Conservation (phyloP, 2,329 filamentous ascomycete species). For the Penicillium janthinellum region DNA sequence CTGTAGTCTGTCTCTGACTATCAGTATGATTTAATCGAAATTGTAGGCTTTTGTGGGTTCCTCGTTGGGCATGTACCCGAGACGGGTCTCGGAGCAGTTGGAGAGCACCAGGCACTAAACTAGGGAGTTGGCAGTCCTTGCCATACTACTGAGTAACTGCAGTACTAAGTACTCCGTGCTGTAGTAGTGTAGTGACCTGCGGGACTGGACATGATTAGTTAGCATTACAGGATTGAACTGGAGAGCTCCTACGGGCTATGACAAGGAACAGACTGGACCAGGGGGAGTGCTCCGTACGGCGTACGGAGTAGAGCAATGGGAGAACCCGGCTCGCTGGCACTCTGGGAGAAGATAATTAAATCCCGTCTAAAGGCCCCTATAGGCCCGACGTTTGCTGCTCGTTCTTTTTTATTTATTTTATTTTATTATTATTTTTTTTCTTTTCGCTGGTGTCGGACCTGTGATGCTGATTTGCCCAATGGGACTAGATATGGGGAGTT, state of each 20-base stretch:
- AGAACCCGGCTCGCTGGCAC: background rate
- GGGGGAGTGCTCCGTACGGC: background rate
- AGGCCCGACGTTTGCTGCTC: background rate
- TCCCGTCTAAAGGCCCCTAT: background rate
- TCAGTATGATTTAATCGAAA: background rate
- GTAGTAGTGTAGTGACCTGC: too few relatives aligned
- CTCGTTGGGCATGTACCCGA: slow-evolving; percentile 8
- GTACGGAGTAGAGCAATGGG: background rate
- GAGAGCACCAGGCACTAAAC: background rate
- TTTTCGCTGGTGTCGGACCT: background rate
- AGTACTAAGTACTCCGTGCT: too few relatives aligned
- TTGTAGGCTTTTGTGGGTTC: background rate
- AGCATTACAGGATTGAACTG: background rate
- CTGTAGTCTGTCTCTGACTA: background rate
- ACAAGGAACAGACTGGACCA: background rate
- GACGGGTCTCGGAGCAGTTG: slow-evolving; percentile 10
- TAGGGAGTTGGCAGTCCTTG: too few relatives aligned
- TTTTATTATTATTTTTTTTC: background rate
- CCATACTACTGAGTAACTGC: too few relatives aligned
- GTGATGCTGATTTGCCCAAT: background rate
- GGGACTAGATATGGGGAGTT: background rate
- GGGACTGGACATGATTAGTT: background rate
- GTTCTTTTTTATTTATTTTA: background rate
- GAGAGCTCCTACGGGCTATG: background rate
- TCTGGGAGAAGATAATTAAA: background rate